Evolutionary conservation across 2,329 filamentous ascomycete genomes (phyloP).

Genomic region (Aspergillus spinulosporus): DNA sequence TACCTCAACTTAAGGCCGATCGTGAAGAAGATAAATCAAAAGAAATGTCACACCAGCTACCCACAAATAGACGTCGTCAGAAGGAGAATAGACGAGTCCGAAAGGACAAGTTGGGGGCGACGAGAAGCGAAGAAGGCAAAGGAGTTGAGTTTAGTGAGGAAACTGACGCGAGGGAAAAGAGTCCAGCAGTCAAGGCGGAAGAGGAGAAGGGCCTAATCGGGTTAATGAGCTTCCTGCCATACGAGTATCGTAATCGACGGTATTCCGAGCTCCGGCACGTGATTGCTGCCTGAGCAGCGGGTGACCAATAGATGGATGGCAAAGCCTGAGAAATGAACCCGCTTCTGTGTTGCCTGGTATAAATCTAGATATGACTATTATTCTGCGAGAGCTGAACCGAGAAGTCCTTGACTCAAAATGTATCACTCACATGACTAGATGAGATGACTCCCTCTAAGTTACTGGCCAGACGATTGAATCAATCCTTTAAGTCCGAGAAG

Average conservation of each 20-base stretch:
- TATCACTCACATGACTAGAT: not conserved
- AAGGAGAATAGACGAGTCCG: constrained; percentile 19
- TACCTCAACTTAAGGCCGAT: constrained; percentile 10
- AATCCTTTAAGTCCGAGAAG: not conserved
- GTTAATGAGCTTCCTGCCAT: not conserved
- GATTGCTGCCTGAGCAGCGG: constrained; percentile 5
- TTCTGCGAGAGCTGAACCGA: not conserved
- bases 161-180: constrained; percentile 19
- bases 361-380: not conserved
- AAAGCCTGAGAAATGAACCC: not conserved
- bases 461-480: not conserved
- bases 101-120: constrained; percentile 5
- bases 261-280: constrained; percentile 7
- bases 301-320: not conserved
- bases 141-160: constrained; percentile 12
- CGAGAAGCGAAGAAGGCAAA: constrained; percentile 6
- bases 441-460: not conserved
- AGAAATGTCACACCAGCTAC: constrained; percentile 21
- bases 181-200: not conserved
- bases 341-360: not conserved
- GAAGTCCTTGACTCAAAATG: not conserved
- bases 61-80: constrained; percentile 19
- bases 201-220: not conserved
- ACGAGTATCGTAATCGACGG: not conserved
- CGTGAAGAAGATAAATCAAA: constrained; percentile 8